Evolutionary conservation across 2,329 filamentous ascomycete species (phyloP), one percentile per base, ranked within the genome.

Genomic region (Trichophyton benhamiae): DNA sequence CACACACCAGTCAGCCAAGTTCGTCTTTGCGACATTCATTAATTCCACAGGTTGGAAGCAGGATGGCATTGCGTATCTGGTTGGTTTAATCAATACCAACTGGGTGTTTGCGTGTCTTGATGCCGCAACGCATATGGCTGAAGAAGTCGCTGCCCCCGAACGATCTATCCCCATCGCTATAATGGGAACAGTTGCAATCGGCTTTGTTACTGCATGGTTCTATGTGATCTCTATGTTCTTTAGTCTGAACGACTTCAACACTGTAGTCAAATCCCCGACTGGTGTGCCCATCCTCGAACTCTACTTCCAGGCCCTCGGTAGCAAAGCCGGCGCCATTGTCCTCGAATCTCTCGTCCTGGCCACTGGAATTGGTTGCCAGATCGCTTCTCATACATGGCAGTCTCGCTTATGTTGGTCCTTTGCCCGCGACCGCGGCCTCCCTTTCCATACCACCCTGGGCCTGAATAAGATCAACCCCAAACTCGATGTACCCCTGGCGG

Each of bases 401-500:
- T 77, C 75, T 38, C 73, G 79, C 0, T 71, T 81, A 6, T 77
- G 76, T 62, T 82, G 79, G 79, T 78, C 77, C 17, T 81, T 82
- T 65, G 79, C 80, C 8, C 73, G 80, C 3, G 80, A 82, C 65
- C 68, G 72, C 13, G 80, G 79, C 2, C 63, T 82, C 1, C 79
- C 79, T 0, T 75, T 72, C n/a, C 72, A 75, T 20, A 55, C 64
- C 17, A 75, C 73, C 63, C 5, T 55, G 1, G 33, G 55, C 13
- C 69, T 80, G 9, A 68, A 72, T 8, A 68, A 71, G 9, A 75
- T 81, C 4, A 66, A 78, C 61, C 67, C 68, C 1, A 69, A 60
- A 13, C 67, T 77, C 2, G 75, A 77, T 60, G 77, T 81, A 0
- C 79, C 78, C 0, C 62, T 80, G 0, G 68, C 73, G 38, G 78